Conservation (phyloP, 208 protist species). For the Trichomonas gallinae region DNA sequence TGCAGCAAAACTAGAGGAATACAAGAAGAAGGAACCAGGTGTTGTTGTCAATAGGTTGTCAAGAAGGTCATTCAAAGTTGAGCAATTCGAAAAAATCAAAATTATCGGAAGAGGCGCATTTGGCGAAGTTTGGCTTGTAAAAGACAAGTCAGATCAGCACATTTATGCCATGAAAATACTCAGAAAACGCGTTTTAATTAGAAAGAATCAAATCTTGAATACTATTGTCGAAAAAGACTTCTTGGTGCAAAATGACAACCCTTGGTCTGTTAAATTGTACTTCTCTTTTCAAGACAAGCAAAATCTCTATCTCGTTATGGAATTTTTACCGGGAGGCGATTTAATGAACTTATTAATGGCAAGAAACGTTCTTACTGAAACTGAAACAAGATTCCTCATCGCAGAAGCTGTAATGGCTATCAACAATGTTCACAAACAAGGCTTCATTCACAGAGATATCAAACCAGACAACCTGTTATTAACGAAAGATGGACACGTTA, state of each 20-base stretch:
- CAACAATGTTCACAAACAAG: constrained; percentile 44
- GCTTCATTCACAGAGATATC: constrained; percentile 49
- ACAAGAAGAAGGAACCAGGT: neutral
- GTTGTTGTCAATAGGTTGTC: neutral
- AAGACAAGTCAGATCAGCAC: neutral
- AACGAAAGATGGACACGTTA: constrained; percentile 34
- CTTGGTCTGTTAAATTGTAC: constrained; percentile 51
- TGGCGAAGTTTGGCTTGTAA: neutral
- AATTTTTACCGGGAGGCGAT: constrained; percentile 57
- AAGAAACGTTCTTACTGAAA: constrained; percentile 47
- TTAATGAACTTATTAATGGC: constrained; percentile 54
- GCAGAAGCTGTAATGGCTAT: constrained; percentile 51
- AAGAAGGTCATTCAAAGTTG: neutral
- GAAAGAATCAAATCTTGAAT: constrained; percentile 35
- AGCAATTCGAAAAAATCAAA: neutral
- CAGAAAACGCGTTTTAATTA: neutral
- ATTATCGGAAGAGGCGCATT: neutral
- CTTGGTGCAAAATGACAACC: constrained; percentile 35
- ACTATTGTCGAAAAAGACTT: constrained; percentile 46
- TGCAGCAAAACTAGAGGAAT: neutral
- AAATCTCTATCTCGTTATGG: constrained; percentile 58
- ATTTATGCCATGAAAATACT: constrained; percentile 15
- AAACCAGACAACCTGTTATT: constrained; percentile 38
- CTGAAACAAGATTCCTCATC: constrained; percentile 52
- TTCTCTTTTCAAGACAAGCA: constrained; percentile 52